Evolutionary conservation across 2,329 filamentous ascomycete species (phyloP).

Genomic region (Trichocomaceae sp.): DNA sequence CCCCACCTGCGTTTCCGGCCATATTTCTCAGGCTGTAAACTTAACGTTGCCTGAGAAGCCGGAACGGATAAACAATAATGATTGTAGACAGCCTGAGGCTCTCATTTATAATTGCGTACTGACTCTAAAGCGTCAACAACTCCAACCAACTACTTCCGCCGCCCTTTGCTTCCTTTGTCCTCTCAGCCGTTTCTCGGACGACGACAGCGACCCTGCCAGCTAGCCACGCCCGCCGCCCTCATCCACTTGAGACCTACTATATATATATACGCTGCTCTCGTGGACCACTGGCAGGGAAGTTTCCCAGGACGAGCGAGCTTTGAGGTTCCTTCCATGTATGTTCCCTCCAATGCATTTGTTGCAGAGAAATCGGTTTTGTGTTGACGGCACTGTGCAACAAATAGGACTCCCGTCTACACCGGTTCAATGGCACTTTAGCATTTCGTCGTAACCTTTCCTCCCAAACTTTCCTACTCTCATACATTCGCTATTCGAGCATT

Average conservation of each 20-base stretch:
- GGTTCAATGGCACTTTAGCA: not conserved
- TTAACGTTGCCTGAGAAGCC: conserved; percentile 1
- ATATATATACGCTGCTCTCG: conserved; percentile 1
- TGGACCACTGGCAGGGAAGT: conserved; percentile 15
- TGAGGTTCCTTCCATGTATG: not conserved
- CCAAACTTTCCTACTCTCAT: not conserved
- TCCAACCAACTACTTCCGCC: not conserved
- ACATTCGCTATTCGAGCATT: not conserved
- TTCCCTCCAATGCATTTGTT: not conserved
- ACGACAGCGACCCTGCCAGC: conserved; percentile 29
- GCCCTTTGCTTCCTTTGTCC: not conserved
- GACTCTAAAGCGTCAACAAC: not conserved
- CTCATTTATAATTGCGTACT: conserved; percentile 12
- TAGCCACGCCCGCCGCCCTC: conserved; percentile 19
- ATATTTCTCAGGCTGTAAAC: not conserved
- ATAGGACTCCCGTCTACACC: not conserved
- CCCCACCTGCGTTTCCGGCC: not conserved
- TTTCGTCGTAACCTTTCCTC: not conserved
- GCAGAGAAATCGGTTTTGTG: not conserved
- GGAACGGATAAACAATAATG: conserved; percentile 13
- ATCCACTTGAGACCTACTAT: conserved; percentile 1
- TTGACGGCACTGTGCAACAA: not conserved
- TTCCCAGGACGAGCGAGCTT: not conserved
- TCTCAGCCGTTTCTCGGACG: conserved; percentile 28
- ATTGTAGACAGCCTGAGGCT: not conserved